Percentiles rank a stretch among this genome's conserved stretches.
Evolutionary conservation across 306 rosid species (phyloP).

Genomic region (Malus sieversii): DNA sequence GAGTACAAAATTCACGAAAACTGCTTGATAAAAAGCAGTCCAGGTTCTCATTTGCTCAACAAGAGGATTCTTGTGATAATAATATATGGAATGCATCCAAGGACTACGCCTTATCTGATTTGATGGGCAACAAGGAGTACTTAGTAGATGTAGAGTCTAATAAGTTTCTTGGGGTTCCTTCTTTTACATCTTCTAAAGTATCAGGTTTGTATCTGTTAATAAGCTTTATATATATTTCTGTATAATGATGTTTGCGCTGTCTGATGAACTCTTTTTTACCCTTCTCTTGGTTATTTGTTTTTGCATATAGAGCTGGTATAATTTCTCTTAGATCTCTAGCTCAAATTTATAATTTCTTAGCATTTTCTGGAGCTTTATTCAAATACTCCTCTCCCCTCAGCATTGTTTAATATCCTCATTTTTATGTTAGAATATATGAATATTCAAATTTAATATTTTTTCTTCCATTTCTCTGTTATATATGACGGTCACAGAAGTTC

Average conservation of each 20-base stretch:
- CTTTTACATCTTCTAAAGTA: slow-evolving; percentile 1
- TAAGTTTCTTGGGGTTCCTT: not conserved
- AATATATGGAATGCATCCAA: not conserved
- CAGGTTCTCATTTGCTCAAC: slow-evolving; percentile 85
- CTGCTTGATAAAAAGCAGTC: slow-evolving; percentile 63
- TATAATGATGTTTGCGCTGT: not conserved
- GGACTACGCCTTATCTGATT: not conserved
- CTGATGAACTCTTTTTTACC: not conserved
- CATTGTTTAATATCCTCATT: not conserved
- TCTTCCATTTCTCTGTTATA: not conserved
- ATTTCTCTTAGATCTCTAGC: not conserved
- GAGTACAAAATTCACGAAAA: slow-evolving; percentile 55
- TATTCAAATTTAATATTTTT: not conserved
- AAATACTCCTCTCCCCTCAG: not conserved
- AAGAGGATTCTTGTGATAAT: slow-evolving; percentile 44
- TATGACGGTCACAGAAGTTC: not conserved
- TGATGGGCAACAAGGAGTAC: not conserved
- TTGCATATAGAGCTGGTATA: not conserved
- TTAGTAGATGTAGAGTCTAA: not conserved
- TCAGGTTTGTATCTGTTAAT: not conserved
- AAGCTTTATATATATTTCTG: not conserved
- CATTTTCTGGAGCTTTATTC: not conserved
- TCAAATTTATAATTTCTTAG: not conserved
- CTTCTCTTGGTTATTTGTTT: not conserved
- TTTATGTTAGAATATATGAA: not conserved